Percentiles rank a stretch among this genome's conserved stretches.
Evolutionary conservation across 768 basidiomycete genomes (phyloP).

Genomic region (Austroboletus festivus): DNA sequence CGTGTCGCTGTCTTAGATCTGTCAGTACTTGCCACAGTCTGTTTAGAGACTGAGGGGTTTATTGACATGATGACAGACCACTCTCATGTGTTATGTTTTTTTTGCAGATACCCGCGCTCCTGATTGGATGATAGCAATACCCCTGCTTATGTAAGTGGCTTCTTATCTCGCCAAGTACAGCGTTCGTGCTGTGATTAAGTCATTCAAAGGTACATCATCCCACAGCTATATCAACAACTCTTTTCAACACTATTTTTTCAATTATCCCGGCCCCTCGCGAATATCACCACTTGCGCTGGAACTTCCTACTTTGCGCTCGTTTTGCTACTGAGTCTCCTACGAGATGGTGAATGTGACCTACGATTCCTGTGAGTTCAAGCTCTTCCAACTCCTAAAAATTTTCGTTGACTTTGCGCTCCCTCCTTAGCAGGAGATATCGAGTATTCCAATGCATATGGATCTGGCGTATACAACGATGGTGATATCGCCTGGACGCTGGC

Average conservation of each 20-base stretch:
- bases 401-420: background rate
- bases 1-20: slow-evolving; percentile 2
- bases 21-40: slow-evolving; percentile 4
- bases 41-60: background rate
- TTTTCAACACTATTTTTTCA: background rate
- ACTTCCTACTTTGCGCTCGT: background rate
- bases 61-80: slow-evolving; percentile 18
- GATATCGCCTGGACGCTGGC: slow-evolving; percentile 70
- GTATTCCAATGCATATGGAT: slow-evolving; percentile 20
- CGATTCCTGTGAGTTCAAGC: slow-evolving; percentile 34
- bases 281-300: slow-evolving; percentile 1
- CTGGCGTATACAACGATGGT: slow-evolving; percentile 52
- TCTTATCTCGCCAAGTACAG: slow-evolving; percentile 20
- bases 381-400: background rate
- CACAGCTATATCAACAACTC: slow-evolving; percentile 27
- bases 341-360: slow-evolving; percentile 45
- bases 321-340: background rate
- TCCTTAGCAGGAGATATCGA: slow-evolving; percentile 39
- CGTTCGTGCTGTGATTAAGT: background rate
- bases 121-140: slow-evolving; percentile 23
- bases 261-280: background rate
- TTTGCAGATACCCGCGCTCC: background rate
- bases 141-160: slow-evolving; percentile 17
- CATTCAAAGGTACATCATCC: slow-evolving; percentile 12
- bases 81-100: background rate